Evolutionary conservation across 2,329 filamentous ascomycete genomes (phyloP).

Genomic region (Cladorrhinum sp.): DNA sequence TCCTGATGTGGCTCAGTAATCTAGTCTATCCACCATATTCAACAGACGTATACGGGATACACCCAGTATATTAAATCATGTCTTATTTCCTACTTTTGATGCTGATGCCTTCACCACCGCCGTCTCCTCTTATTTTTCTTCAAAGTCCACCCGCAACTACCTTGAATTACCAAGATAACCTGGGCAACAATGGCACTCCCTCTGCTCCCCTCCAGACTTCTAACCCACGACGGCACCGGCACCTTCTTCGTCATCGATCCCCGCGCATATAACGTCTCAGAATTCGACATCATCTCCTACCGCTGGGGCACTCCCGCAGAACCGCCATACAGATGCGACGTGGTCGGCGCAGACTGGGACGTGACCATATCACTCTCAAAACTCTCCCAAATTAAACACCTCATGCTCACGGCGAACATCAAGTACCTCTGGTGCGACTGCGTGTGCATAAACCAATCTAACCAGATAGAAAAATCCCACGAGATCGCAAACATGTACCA

Average conservation of each 20-base stretch:
- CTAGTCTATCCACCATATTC: no score
- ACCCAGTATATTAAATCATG: no score
- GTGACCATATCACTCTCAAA: background rate
- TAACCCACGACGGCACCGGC: background rate
- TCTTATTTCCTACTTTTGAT: no score
- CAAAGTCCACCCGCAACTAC: no score
- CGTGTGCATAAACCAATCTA: constrained; percentile 12
- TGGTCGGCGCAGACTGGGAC: background rate
- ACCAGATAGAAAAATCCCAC: background rate
- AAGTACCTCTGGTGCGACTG: constrained; percentile 14
- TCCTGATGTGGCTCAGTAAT: no score
- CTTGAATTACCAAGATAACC: background rate
- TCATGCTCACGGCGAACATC: background rate
- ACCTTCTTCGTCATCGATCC: background rate
- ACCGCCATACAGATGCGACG: background rate
- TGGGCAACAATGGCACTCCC: background rate
- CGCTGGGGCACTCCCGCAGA: background rate
- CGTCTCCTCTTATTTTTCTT: no score
- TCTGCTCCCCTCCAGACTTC: background rate
- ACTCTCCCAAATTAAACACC: background rate
- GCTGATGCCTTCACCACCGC: no score
- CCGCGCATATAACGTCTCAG: background rate
- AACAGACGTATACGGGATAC: no score
- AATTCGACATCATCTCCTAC: constrained; percentile 10
- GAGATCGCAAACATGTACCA: constrained; percentile 14